Conservation (phyloP, 1,284 basidiomycete genomes). For the Puccinia horiana region DNA sequence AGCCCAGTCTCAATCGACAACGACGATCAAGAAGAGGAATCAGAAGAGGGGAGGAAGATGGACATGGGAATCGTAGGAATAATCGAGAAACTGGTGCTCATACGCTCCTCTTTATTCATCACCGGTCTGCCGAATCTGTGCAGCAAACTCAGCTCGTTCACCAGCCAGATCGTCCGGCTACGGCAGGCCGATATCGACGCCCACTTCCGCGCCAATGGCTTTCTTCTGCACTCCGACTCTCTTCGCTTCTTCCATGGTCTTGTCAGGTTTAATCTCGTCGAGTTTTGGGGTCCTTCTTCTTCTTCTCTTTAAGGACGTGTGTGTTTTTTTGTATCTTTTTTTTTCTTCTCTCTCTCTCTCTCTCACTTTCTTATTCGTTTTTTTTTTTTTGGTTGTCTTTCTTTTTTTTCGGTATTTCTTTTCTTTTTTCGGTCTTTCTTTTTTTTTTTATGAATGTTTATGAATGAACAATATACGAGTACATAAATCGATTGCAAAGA, state of each 20-base stretch:
- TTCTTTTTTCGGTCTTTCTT: background rate
- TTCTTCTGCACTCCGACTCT: background rate
- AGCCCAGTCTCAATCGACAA: background rate
- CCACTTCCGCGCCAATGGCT: background rate
- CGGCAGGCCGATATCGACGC: background rate
- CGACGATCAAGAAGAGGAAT: background rate
- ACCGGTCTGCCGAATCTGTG: constrained; percentile 53
- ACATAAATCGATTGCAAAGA: too few relatives aligned
- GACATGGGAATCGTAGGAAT: constrained; percentile 56
- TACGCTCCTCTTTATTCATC: constrained; percentile 54
- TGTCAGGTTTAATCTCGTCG: constrained; percentile 5
- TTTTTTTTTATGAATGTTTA: too few relatives aligned
- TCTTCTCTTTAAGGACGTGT: too few relatives aligned
- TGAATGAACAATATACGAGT: too few relatives aligned
- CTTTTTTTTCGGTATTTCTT: background rate
- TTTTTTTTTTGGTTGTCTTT: background rate
- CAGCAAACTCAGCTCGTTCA: constrained; percentile 55
- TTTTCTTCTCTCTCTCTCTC: background rate
- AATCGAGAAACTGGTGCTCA: constrained; percentile 55
- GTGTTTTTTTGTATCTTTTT: too few relatives aligned
- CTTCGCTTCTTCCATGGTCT: background rate
- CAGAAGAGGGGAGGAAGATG: background rate
- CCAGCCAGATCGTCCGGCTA: constrained; percentile 54
- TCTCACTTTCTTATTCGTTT: background rate
- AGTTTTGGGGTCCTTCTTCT: constrained; percentile 10